Evolutionary conservation across 495 filamentous ascomycete species (phyloP).

Genomic region (Talaromyces ruber): DNA sequence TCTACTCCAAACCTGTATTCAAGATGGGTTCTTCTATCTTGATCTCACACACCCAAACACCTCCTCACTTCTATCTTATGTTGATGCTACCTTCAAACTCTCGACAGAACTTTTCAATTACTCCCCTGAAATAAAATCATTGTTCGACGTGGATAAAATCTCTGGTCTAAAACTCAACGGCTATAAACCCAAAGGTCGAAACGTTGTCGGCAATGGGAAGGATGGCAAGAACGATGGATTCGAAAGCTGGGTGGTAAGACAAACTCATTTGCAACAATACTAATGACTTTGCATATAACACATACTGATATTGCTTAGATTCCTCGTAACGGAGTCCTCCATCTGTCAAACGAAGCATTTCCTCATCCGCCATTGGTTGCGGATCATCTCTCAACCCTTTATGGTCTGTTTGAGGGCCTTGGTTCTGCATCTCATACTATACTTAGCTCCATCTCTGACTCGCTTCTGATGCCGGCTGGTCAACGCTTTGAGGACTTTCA

Average conservation of each 20-base stretch:
- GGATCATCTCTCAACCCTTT: background rate
- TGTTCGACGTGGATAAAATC: background rate
- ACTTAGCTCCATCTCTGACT: background rate
- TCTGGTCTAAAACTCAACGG: background rate
- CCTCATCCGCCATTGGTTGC: background rate
- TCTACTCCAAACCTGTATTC: background rate
- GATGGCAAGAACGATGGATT: slow-evolving; percentile 10
- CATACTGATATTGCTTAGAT: background rate
- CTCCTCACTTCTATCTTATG: background rate
- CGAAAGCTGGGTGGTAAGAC: background rate
- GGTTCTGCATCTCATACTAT: background rate
- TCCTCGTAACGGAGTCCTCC: background rate
- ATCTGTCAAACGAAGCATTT: background rate
- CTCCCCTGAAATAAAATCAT: background rate
- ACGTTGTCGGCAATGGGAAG: background rate
- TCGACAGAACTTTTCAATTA: background rate
- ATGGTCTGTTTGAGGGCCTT: background rate
- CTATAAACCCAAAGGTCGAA: background rate
- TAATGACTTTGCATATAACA: background rate
- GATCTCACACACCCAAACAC: background rate
- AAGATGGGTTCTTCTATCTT: background rate
- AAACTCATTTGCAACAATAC: background rate
- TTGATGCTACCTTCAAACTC: background rate
- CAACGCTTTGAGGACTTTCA: background rate
- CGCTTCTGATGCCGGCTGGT: background rate